Percentiles rank a stretch among this genome's conserved stretches.
These are phyloP conservation scores for Turnera subulata DNA, from an alignment of 345 rosid genomes.

Conservation along the genomic window DNA sequence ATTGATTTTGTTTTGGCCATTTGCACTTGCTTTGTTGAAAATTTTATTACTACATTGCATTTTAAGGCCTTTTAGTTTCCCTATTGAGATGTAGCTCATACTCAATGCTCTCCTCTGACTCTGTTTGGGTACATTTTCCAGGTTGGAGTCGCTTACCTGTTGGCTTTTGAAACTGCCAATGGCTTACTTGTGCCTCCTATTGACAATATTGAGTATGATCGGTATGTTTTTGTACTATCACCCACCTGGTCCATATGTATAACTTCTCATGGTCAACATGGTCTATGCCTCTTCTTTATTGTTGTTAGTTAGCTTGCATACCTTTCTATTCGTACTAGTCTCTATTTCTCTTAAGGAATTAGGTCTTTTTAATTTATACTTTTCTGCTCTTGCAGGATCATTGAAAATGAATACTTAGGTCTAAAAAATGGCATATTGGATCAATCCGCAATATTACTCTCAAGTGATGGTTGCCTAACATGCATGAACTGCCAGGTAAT, in stretches of 20 bases:
- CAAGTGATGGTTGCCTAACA: slow-evolving; percentile 73
- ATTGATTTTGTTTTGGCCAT: too few species aligned
- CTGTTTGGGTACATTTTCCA: slow-evolving; percentile 19
- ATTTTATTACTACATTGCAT: too few species aligned
- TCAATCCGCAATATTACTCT: slow-evolving; percentile 91
- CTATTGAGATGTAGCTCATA: too few species aligned
- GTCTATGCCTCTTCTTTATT: not conserved
- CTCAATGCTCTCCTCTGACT: not conserved
- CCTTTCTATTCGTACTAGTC: too few species aligned
- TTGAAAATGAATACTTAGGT: slow-evolving; percentile 90
- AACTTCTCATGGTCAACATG: not conserved
- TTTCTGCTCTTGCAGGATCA: slow-evolving; percentile 48
- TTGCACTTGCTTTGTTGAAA: too few species aligned
- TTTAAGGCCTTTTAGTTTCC: too few species aligned
- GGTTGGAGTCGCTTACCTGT: slow-evolving; percentile 88
- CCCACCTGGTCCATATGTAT: not conserved
- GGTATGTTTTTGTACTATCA: slow-evolving; percentile 31
- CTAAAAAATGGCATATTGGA: slow-evolving; percentile 91
- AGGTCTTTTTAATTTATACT: not conserved
- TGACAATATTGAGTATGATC: slow-evolving; percentile 85
- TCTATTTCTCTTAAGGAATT: not conserved
- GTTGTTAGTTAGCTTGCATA: not conserved
- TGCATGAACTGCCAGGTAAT: slow-evolving; percentile 91
- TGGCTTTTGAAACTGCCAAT: slow-evolving; percentile 89
- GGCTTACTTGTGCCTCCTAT: slow-evolving; percentile 50